Conservation (phyloP, 768 basidiomycete species). For the Vararia minispora region DNA sequence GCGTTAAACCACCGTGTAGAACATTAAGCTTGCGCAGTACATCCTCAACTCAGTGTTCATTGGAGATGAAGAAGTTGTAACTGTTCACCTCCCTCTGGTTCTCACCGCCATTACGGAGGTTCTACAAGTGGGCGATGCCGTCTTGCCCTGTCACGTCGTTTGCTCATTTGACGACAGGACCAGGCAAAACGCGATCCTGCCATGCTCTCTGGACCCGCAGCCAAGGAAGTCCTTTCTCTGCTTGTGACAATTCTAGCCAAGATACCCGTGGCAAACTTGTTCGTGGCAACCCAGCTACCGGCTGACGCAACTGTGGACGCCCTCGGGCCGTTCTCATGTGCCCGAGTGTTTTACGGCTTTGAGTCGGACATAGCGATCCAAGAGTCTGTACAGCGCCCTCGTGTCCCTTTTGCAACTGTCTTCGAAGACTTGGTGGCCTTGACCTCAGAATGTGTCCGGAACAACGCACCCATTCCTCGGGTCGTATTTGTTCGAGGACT, state of each 20-base stretch:
- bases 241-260: neutral
- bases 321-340: slow-evolving; percentile 7
- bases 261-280: neutral
- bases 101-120: slow-evolving; percentile 59
- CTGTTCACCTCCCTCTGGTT: slow-evolving; percentile 70
- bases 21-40: slow-evolving; percentile 58
- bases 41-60: slow-evolving; percentile 59
- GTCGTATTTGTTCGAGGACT: slow-evolving; percentile 44
- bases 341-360: slow-evolving; percentile 42
- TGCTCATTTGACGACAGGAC: neutral
- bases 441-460: slow-evolving; percentile 36
- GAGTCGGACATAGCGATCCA: slow-evolving; percentile 1
- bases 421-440: slow-evolving; percentile 45
- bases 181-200: no score
- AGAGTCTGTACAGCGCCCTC: slow-evolving; percentile 16
- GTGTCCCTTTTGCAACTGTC: slow-evolving; percentile 42
- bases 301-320: neutral
- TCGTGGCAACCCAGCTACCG: neutral
- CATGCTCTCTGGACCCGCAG: no score
- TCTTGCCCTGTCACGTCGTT: neutral
- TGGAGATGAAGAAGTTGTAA: slow-evolving; percentile 83
- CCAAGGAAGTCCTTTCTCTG: slow-evolving; percentile 7
- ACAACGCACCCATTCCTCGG: slow-evolving; percentile 25
- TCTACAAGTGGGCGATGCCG: slow-evolving; percentile 38
- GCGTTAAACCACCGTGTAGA: no score